Conservation (phyloP, 1,284 basidiomycete genomes). For the Afroboletus lepidellus region DNA sequence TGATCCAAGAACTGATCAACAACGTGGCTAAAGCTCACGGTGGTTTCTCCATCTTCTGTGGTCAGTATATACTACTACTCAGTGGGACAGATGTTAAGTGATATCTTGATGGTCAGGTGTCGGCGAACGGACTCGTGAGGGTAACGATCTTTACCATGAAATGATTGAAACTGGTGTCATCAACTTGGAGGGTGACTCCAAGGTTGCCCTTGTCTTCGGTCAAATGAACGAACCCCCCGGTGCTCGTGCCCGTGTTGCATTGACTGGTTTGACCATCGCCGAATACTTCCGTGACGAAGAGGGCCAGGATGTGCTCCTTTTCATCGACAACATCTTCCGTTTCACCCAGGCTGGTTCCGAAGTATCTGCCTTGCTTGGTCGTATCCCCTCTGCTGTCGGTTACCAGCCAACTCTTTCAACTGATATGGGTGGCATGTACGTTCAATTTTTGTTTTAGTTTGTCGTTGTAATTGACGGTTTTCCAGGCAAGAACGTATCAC, state of each 20-base stretch:
- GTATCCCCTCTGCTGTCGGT: slow-evolving; percentile 99
- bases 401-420: slow-evolving; percentile 99
- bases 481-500: slow-evolving; percentile 95
- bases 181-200: slow-evolving; percentile 97
- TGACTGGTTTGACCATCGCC: slow-evolving; percentile 97
- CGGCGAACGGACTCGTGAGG: slow-evolving; percentile 99
- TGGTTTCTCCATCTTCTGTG: slow-evolving; percentile 99
- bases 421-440: slow-evolving; percentile 99
- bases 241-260: slow-evolving; percentile 99
- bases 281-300: slow-evolving; percentile 99
- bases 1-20: slow-evolving; percentile 99
- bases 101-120: slow-evolving; percentile 60
- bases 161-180: slow-evolving; percentile 99
- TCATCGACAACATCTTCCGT: slow-evolving; percentile 99
- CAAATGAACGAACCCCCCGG: slow-evolving; percentile 99
- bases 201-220: slow-evolving; percentile 99
- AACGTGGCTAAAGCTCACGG: slow-evolving; percentile 99
- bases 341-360: slow-evolving; percentile 99
- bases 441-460: slow-evolving; percentile 18
- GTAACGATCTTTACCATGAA: slow-evolving; percentile 99
- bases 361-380: slow-evolving; percentile 98
- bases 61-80: slow-evolving; percentile 47
- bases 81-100: neutral
- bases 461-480: slow-evolving; percentile 13
- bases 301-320: slow-evolving; percentile 99